phyloP scores from a whole-genome alignment of 441 rosid species.

The Populus hybrid region DNA sequence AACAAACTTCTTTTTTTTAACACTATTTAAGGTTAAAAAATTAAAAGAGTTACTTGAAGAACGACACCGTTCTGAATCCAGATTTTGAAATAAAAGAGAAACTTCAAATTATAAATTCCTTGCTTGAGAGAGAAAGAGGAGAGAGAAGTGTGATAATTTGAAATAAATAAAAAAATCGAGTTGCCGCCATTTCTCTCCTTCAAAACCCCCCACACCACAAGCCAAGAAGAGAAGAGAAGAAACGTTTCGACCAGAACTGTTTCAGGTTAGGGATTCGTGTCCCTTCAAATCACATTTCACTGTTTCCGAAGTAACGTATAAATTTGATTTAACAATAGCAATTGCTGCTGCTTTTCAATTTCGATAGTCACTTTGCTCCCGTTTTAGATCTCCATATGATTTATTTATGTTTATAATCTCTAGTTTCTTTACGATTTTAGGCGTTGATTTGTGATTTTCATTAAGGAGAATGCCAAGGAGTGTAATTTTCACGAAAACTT shows the following conservation, averaged over 20 bases:
- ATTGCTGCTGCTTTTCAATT: background rate
- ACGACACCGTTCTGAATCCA: too few relatives aligned
- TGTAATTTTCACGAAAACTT: background rate
- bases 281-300: background rate
- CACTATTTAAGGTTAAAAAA: too few relatives aligned
- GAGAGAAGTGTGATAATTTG: too few relatives aligned
- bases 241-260: background rate
- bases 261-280: background rate
- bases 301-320: background rate
- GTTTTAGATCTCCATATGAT: background rate
- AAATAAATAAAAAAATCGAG: too few relatives aligned
- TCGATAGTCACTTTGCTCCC: background rate
- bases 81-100: too few relatives aligned
- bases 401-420: background rate
- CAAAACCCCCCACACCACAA: background rate
- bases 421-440: background rate
- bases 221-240: background rate
- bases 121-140: too few relatives aligned
- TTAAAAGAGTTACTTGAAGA: too few relatives aligned
- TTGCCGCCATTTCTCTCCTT: constrained; percentile 7
- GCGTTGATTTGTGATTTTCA: background rate
- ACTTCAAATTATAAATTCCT: too few relatives aligned
- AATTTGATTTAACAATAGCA: background rate
- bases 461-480: background rate
- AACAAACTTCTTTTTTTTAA: too few relatives aligned